Evolutionary conservation across 2,329 filamentous ascomycete species (phyloP).

Genomic region (Phoma herbarum): DNA sequence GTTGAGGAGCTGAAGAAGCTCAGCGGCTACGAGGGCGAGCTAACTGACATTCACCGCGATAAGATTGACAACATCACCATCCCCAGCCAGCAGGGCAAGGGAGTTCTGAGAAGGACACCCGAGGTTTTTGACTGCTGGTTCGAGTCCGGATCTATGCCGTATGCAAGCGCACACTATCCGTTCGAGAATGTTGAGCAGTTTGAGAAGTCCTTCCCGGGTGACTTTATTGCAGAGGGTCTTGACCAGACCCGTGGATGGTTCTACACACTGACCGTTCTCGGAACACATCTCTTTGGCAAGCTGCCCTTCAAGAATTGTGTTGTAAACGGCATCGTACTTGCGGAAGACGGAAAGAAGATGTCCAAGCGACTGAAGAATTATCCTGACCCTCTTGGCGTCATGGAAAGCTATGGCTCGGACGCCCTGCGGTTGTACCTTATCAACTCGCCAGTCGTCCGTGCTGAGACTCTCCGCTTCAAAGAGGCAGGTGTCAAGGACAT

Average conservation of each 20-base stretch:
- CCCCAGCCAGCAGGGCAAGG: constrained; percentile 87
- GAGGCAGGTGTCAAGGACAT: constrained; percentile 94
- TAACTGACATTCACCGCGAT: constrained; percentile 89
- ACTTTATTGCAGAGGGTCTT: constrained; percentile 92
- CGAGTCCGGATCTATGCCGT: constrained; percentile 95
- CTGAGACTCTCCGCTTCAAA: constrained; percentile 90
- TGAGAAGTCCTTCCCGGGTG: constrained; percentile 82
- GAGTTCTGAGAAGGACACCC: constrained; percentile 78
- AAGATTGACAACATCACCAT: constrained; percentile 96
- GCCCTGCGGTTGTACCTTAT: constrained; percentile 94
- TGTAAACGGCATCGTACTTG: constrained; percentile 94
- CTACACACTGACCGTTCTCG: constrained; percentile 88
- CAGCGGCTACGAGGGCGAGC: constrained; percentile 83
- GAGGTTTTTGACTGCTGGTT: constrained; percentile 99
- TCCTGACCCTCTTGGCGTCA: constrained; percentile 83
- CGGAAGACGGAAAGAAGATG: constrained; percentile 98
- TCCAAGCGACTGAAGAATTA: constrained; percentile 97
- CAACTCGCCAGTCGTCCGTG: constrained; percentile 93
- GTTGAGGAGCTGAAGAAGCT: constrained; percentile 83
- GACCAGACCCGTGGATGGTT: constrained; percentile 98
- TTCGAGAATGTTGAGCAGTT: constrained; percentile 89
- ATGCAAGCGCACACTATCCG: constrained; percentile 88
- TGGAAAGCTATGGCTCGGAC: constrained; percentile 89
- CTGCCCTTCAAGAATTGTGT: constrained; percentile 94
- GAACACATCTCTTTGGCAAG: constrained; percentile 84